Conservation (phyloP, 257 asterid genomes). For the Fraxinus cuspidata region DNA sequence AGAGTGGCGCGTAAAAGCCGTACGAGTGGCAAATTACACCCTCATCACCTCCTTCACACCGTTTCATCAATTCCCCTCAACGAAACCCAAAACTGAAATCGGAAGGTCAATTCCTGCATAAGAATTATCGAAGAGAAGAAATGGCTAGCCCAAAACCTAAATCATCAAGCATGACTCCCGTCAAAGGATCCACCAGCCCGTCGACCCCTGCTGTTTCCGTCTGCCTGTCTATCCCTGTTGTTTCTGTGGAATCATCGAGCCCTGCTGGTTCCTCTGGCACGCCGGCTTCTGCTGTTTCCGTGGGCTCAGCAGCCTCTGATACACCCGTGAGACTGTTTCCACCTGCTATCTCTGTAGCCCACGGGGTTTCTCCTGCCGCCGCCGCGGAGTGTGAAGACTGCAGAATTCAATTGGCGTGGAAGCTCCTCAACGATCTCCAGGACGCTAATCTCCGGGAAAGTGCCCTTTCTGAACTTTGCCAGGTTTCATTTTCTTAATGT, state of each 20-base stretch:
- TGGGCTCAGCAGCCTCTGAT: not conserved
- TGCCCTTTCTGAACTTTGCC: constrained; percentile 33
- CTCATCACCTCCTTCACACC: not conserved
- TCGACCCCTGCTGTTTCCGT: not conserved
- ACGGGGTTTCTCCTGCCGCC: not conserved
- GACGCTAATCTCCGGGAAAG: constrained; percentile 24
- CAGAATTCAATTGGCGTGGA: not conserved
- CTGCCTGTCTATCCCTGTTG: not conserved
- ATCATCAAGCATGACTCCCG: not conserved
- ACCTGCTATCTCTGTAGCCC: not conserved
- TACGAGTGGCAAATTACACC: not conserved
- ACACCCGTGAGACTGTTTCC: not conserved
- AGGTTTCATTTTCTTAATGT: constrained; percentile 20
- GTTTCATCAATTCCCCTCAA: not conserved
- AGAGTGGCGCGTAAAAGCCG: not conserved
- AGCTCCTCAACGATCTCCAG: constrained; percentile 34
- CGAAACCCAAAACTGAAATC: not conserved
- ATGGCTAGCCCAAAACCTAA: not conserved
- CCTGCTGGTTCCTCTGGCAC: not conserved
- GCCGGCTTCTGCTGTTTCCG: not conserved
- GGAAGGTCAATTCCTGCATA: not conserved
- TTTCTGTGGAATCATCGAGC: not conserved
- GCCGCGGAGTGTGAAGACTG: not conserved
- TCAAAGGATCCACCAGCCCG: not conserved
- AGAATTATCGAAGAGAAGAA: not conserved